Base-by-base conservation (phyloP, 139 green algal genomes). In the Gonium pectorale region DNA sequence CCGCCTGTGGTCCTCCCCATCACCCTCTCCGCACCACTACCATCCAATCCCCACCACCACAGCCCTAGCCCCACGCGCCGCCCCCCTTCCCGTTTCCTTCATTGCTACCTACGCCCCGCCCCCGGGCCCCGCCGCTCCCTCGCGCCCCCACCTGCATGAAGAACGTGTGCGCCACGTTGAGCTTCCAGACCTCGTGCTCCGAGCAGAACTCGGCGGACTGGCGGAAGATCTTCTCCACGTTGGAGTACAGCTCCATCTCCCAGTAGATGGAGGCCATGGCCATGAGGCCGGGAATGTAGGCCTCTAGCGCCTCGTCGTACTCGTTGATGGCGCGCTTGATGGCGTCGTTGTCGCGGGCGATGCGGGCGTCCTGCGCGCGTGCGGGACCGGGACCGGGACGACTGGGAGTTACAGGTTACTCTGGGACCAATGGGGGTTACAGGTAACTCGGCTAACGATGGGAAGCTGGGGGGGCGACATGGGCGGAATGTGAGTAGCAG, bases 141-240 rank as follows among this genome's bases (percentile, higher is more conserved):
- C 68, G 1, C 29, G 2, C 40, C 17, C 67, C 38, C 63, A 89
- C 92, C 91, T 97, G 93, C 89, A 96, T 96, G 83, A 98, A 97
- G 80, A 95, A 94, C 1, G 92, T 95, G 88, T 98, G 96, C 29
- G 94, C 96, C 41, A 97, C 88, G 88, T 98, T 98, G 52, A 97
- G 92, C 86, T 94, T 94, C 95, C 95, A 98, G 35, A 89, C 79
- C 26, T 94, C 90, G 75, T 98, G 92, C 81, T 98, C 96, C 7
- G 77, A 90, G 91, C 94, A 98, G 89, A 98, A 97, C 86, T 98
- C 96, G 1, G 92, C 92, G 44, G 74, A 91, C 89, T 97, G 92
- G 43, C 92, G 82, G 85, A 98, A 94, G 43, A 97, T 91, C 46
- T 89, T 77, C 86, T 98, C 94, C 63, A 96, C 92, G 67, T 73